A percentile compares a stretch with the other conserved stretches of the same genome.
Conservation (phyloP, 441 rosid species). For the Pelargonium exstipulatum region DNA sequence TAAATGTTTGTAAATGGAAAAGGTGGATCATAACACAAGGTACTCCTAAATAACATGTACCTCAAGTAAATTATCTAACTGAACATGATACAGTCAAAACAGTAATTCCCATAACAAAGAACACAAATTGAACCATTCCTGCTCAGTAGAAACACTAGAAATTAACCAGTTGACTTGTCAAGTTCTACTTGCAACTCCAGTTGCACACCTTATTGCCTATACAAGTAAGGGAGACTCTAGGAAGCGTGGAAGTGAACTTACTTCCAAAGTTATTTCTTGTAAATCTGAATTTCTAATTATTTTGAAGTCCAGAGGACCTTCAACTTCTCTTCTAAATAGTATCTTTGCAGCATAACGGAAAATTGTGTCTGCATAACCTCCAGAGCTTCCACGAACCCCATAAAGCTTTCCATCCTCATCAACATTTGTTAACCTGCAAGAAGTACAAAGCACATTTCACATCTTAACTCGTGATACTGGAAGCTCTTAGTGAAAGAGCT, state of each 20-base stretch:
- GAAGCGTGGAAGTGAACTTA: slow-evolving; percentile 34
- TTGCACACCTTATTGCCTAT: neutral
- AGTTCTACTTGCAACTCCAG: neutral
- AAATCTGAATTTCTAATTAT: slow-evolving; percentile 74
- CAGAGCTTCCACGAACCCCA: slow-evolving; percentile 87
- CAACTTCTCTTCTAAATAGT: slow-evolving; percentile 60
- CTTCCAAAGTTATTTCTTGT: slow-evolving; percentile 71
- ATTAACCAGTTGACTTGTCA: neutral
- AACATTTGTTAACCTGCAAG: slow-evolving; percentile 65
- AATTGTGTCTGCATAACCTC: slow-evolving; percentile 84
- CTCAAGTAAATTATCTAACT: neutral
- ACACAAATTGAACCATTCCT: neutral
- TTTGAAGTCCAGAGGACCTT: slow-evolving; percentile 60
- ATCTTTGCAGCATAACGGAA: slow-evolving; percentile 59
- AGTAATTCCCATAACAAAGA: neutral
- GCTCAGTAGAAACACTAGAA: neutral
- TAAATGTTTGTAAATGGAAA: neutral
- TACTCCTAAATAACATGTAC: neutral
- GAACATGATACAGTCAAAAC: neutral
- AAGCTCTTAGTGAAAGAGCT: neutral
- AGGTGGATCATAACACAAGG: neutral
- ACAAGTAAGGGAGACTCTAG: neutral
- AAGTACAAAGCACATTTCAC: slow-evolving; percentile 4
- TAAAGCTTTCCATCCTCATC: slow-evolving; percentile 64
- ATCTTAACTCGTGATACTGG: neutral